phyloP scores from a whole-genome alignment of 2,329 filamentous ascomycete species.

The Cladophialophora psammophila region DNA sequence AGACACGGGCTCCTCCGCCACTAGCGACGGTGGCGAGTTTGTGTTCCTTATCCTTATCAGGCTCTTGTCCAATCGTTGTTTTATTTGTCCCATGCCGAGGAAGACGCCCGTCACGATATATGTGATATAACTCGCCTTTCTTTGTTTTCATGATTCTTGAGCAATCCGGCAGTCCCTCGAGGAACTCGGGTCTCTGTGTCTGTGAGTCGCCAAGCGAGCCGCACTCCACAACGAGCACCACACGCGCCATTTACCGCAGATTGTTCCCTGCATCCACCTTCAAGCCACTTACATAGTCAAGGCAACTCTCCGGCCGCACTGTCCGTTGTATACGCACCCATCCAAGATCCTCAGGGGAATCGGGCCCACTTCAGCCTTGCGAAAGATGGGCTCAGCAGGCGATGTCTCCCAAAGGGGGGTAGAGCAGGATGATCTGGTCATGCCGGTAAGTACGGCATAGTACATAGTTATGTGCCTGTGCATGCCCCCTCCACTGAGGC shows the following conservation, averaged over 20 bases:
- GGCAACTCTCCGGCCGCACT: background rate
- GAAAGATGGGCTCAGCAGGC: constrained; percentile 39
- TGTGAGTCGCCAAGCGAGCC: no score
- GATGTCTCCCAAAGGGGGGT: constrained; percentile 42
- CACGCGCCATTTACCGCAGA: no score
- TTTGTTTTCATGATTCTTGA: no score
- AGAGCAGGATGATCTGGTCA: constrained; percentile 53
- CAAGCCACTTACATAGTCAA: background rate
- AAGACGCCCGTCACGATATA: background rate
- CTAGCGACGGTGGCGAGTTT: background rate
- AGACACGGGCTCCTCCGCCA: constrained; percentile 20
- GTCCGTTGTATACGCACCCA: background rate
- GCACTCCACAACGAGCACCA: no score
- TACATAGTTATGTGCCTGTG: background rate
- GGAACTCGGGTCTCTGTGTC: no score
- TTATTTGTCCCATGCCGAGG: background rate
- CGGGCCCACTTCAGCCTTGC: constrained; percentile 30
- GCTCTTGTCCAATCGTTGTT: constrained; percentile 3
- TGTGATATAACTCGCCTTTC: no score
- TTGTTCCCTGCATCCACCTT: no score
- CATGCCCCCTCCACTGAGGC: background rate
- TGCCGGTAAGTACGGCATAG: constrained; percentile 47
- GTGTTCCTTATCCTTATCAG: constrained; percentile 15
- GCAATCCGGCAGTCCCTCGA: no score
- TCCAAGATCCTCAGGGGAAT: background rate